These are phyloP conservation scores for Eutrema heterophyllum DNA, from an alignment of 345 rosid genomes.

Conservation along the genomic window DNA sequence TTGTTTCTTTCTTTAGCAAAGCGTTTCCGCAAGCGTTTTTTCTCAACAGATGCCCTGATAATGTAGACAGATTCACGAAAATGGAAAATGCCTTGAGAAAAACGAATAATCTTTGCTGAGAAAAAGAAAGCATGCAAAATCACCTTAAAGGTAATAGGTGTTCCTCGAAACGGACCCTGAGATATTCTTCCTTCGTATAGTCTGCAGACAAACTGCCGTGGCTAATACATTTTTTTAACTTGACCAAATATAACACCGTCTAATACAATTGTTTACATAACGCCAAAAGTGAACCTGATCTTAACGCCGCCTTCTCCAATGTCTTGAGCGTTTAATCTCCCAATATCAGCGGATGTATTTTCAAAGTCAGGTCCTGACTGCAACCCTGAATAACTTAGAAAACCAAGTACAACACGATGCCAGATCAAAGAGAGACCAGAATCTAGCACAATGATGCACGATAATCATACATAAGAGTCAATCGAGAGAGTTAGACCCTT, in stretches of 20 bases:
- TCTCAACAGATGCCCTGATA: neutral
- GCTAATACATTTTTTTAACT: constrained; percentile 26
- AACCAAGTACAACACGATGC: neutral
- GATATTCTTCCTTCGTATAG: constrained; percentile 90
- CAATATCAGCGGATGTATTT: constrained; percentile 36
- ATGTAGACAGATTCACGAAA: neutral
- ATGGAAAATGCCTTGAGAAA: neutral
- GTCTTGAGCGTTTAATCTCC: constrained; percentile 62
- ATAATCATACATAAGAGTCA: neutral
- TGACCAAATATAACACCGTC: constrained; percentile 8
- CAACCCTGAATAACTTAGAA: constrained; percentile 58
- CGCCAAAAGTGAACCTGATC: constrained; percentile 52
- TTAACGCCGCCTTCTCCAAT: constrained; percentile 86
- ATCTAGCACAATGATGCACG: neutral
- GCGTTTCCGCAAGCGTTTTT: too few relatives aligned
- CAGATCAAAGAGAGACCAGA: neutral
- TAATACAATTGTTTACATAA: neutral
- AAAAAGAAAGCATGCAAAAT: constrained; percentile 2
- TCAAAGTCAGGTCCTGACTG: constrained; percentile 47
- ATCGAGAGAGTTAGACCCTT: neutral
- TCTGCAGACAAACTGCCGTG: constrained; percentile 67
- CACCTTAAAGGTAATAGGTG: constrained; percentile 74
- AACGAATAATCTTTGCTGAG: neutral
- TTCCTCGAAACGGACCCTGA: constrained; percentile 66
- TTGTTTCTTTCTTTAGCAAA: too few relatives aligned